Evolutionary conservation across 1,284 basidiomycete species (phyloP), one percentile per base, ranked within the genome.

Genomic region (Rhodotorula glutinis): DNA sequence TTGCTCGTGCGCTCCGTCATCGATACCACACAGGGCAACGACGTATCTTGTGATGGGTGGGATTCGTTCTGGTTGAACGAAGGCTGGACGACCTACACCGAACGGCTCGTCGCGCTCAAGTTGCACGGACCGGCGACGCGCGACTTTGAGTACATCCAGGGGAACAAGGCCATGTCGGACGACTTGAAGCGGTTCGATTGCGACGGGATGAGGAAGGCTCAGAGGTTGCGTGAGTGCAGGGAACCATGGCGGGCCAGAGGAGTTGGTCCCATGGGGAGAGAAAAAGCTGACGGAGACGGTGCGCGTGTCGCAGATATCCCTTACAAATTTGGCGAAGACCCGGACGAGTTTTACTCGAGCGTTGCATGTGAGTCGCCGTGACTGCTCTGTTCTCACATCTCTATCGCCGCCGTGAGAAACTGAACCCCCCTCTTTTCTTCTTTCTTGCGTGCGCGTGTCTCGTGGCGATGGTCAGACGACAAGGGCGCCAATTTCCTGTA

Each of bases 21-120:
- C 69, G 63, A 60, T 79, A 71, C 64, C n/a, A 16, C 44, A 16
- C n/a, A 49, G 49, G 49, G 79, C 85, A 74, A 87, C 86, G 74
- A 56, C 72, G 78, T 74, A 72, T 76, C 73, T 55, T 79, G 65
- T 41, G 53, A 60, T 0, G 56, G 71, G 19, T 78, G 77, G 74
- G 44, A n/a, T 70, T 88, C 91, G 78, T 94, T 94, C 82, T 95
- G 91, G 91, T 85, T 94, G 57, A 94, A 93, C 78, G 91, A 93
- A 79, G 66, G 78, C 74, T 79, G 91, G 88, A 96, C 93, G 43
- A 94, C 91, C 1, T 97, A 94, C 77, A 88, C 92, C 57, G 95
- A 98, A 79, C 86, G 93, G 29, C 81, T 96, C 14, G 82, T 96
- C 46, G 86, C 89, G 51, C 82, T 88, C 72, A 81, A 83, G 59